Percentiles rank a stretch among this genome's conserved stretches.
phyloP scores from a whole-genome alignment of 352 stramenopile species.

The Phytophthora pisi region DNA sequence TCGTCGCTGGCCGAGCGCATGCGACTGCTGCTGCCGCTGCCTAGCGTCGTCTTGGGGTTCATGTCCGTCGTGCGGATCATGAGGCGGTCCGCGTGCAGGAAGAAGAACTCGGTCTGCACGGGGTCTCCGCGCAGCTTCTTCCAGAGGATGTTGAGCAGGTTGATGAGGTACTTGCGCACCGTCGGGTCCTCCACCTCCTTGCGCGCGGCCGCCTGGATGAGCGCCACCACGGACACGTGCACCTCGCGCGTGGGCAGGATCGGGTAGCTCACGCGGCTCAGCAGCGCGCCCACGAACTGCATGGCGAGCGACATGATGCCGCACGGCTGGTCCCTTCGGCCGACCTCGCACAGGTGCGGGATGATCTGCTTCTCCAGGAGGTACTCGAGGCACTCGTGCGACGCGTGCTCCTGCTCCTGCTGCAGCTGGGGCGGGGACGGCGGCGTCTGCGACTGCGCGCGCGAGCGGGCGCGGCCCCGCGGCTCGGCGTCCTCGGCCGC shows the following conservation, averaged over 20 bases:
- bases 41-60: conserved; percentile 3
- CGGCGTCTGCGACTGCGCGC: conserved; percentile 29
- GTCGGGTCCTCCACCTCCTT: conserved; percentile 84
- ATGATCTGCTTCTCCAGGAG: conserved; percentile 86
- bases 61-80: conserved; percentile 56
- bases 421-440: conserved; percentile 22
- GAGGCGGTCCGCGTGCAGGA: conserved; percentile 68
- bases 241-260: conserved; percentile 83
- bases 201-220: conserved; percentile 81
- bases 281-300: conserved; percentile 80
- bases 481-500: conserved; percentile 27
- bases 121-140: conserved; percentile 85
- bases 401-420: conserved; percentile 32
- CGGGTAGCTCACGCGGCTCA: conserved; percentile 85
- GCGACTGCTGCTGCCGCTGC: background rate
- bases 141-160: conserved; percentile 82
- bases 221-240: conserved; percentile 77
- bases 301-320: conserved; percentile 88
- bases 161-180: conserved; percentile 87
- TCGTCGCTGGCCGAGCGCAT: conserved; percentile 27
- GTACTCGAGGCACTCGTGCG: conserved; percentile 83
- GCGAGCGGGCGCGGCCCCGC: conserved; percentile 16
- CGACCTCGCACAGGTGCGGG: conserved; percentile 77
- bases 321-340: conserved; percentile 66
- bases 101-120: conserved; percentile 90